Base-by-base conservation (phyloP, 2,329 filamentous ascomycete genomes). In the Trichoderma sp. region DNA sequence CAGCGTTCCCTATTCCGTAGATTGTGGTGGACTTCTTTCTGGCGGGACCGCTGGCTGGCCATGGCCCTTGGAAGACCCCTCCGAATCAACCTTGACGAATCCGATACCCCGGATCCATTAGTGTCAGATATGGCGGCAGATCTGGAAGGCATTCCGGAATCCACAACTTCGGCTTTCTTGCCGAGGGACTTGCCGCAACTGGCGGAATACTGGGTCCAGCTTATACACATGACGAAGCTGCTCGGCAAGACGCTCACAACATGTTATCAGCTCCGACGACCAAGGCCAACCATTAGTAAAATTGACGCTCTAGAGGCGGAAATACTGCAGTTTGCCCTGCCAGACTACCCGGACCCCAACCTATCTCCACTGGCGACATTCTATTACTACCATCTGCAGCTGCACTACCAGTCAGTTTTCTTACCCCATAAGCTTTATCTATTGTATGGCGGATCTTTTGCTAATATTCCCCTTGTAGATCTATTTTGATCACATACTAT, bases 371-470 rank as follows among this genome's bases (percentile, higher is more conserved):
- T 67, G 4, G 64, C 64, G 19, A 67, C 64, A 1, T 67, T 67
- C n/a, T 67, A 67, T 21, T 59, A 67, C 16, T 59, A 67, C 40
- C 64, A 67, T 40, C n/a, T 67, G 10, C 64, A 67, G 11, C 40
- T 67, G 2, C 64, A 67, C n/a, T 67, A 67, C 6, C 64, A 67
- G 64, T 67, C 16, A 52, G 64, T 67, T 10, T 5, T 21, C 33
- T 0, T 24, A 27, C 8, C 16, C 8, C n/a, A 21, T 1, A 3
- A 27, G 2, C 8, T 6, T 14, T 5, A 11, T 5, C 13, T 37
- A 7, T 35, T 2, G 35, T 37, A 7, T 1, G 8, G 40, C 35
- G 11, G 24, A 14, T 10, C 3, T 24, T n/a, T 35, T 10, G 3
- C 49, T 49, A 24, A 66, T 37, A 4, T 43, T 3, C 3, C 10